phyloP scores from a whole-genome alignment of 2,329 filamentous ascomycete species.

The Hypoxylon rubiginosum region DNA sequence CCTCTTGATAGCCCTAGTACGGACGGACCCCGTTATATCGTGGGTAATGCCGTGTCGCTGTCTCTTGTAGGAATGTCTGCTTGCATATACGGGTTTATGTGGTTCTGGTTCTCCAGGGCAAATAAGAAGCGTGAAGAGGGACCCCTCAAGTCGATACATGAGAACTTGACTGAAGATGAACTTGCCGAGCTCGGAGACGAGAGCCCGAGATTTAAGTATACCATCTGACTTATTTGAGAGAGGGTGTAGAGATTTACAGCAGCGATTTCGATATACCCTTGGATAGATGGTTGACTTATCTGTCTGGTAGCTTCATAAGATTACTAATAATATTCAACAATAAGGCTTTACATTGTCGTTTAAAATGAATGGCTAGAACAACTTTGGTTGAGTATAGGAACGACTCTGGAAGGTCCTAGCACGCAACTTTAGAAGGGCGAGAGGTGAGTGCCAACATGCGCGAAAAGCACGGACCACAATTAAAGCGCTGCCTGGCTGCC shows the following conservation, averaged over 20 bases:
- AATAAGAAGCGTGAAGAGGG: slow-evolving; percentile 62
- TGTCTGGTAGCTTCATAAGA: too few relatives aligned
- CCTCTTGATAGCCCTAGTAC: slow-evolving; percentile 53
- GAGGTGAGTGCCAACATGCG: background rate
- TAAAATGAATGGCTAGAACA: too few relatives aligned
- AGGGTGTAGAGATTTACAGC: background rate
- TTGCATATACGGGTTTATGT: slow-evolving; percentile 67
- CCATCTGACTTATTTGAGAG: slow-evolving; percentile 47
- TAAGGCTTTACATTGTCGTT: too few relatives aligned
- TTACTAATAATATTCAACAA: too few relatives aligned
- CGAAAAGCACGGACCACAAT: background rate
- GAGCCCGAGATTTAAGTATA: slow-evolving; percentile 64
- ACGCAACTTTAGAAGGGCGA: too few relatives aligned
- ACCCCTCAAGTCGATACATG: slow-evolving; percentile 55
- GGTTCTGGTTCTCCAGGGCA: slow-evolving; percentile 63
- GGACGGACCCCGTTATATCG: slow-evolving; percentile 70
- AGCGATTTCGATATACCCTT: background rate
- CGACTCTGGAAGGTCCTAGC: too few relatives aligned
- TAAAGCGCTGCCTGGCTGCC: background rate
- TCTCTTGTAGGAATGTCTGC: slow-evolving; percentile 68
- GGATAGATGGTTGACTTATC: background rate
- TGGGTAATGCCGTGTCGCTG: slow-evolving; percentile 73
- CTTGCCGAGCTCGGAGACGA: slow-evolving; percentile 66
- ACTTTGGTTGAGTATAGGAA: too few relatives aligned
- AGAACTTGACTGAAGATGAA: slow-evolving; percentile 61